Conservation (phyloP, 1,139 yeast genomes). For the Taiozyma sp. region DNA sequence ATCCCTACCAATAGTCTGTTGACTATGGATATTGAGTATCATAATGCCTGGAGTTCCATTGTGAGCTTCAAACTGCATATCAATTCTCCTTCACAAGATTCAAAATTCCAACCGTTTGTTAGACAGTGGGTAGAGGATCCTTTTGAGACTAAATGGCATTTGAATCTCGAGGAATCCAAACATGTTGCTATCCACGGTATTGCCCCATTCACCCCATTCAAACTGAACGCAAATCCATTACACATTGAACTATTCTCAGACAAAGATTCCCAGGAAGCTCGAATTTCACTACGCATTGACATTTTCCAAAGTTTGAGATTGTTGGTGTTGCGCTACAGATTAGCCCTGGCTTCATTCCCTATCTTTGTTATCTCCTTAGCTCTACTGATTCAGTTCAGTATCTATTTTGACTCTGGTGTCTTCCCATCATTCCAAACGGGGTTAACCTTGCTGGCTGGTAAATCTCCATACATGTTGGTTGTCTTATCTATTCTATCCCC, state of each 20-base stretch:
- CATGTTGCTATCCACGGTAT: conserved; percentile 60
- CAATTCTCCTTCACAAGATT: conserved; percentile 8
- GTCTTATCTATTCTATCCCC: conserved; percentile 35
- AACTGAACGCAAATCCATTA: conserved; percentile 22
- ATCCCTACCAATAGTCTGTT: conserved; percentile 43
- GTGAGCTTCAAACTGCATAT: conserved; percentile 46
- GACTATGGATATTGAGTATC: conserved; percentile 43
- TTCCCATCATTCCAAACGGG: conserved; percentile 52
- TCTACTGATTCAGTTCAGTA: conserved; percentile 41
- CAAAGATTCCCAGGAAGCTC: background rate
- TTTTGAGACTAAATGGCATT: conserved; percentile 74
- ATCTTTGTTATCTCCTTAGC: conserved; percentile 42
- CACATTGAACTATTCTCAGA: conserved; percentile 30
- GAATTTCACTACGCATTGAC: conserved; percentile 23
- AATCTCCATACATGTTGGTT: conserved; percentile 22
- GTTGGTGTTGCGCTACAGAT: conserved; percentile 57
- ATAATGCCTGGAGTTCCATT: conserved; percentile 59
- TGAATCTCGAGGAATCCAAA: conserved; percentile 36
- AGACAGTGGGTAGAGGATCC: conserved; percentile 68
- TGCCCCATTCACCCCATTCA: conserved; percentile 72
- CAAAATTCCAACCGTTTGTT: conserved; percentile 53
- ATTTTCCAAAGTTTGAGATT: conserved; percentile 39
- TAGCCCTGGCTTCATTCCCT: conserved; percentile 57
- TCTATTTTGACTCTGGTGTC: conserved; percentile 33
- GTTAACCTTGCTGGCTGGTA: conserved; percentile 31